Base-by-base conservation (phyloP, 2,329 filamentous ascomycete species). In the Colletotrichum kahawae region DNA sequence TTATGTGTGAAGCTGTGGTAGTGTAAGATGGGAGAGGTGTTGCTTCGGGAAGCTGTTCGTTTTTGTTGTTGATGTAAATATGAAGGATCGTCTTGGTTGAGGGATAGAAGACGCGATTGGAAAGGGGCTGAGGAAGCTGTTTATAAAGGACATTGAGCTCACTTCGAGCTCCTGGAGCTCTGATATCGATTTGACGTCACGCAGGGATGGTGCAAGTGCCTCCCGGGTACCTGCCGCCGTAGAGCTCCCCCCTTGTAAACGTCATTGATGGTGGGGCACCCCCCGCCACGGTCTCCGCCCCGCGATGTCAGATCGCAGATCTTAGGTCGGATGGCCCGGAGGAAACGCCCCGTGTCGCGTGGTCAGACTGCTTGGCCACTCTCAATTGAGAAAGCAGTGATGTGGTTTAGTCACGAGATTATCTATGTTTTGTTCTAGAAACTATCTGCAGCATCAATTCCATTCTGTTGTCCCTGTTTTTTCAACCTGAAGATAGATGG, bases 221-320 rank as follows among this genome's bases (percentile, higher is more conserved):
- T 36, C 21, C 34, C 67, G 56, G 67, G 56, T 51, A 60, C 36
- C 31, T 69, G 56, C 67, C 56, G 43, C 56, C 36, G 3, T 13
- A 2, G 43, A 48, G 43, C 18, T 48, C 5, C 43, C 38, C 43
- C 43, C 43, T 48, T 48, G 43, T n/a, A 27, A 51, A 69, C 67
- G 67, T 69, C 67, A 69, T 69, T 69, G 18, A 13, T 60, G n/a
- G 56, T 69, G 67, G 67, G 67, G 54, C 34, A 7, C 1, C 5
- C 36, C 59, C 48, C 54, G 60, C 43, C 54, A 74, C 43, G 24
- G 27, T 27, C 21, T 36, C 60, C 57, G 65, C 31, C 54, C 51
- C 54, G 51, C 66, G 54, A 71, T 63, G 60, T 59, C 60, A 34
- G 67, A 71, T 71, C 71, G 67, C 34, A 56, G 71, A 74, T 74